A percentile compares a stretch with the other conserved stretches of the same genome.
phyloP scores from a whole-genome alignment of 2,329 filamentous ascomycete genomes.

The Monilinia polystroma region DNA sequence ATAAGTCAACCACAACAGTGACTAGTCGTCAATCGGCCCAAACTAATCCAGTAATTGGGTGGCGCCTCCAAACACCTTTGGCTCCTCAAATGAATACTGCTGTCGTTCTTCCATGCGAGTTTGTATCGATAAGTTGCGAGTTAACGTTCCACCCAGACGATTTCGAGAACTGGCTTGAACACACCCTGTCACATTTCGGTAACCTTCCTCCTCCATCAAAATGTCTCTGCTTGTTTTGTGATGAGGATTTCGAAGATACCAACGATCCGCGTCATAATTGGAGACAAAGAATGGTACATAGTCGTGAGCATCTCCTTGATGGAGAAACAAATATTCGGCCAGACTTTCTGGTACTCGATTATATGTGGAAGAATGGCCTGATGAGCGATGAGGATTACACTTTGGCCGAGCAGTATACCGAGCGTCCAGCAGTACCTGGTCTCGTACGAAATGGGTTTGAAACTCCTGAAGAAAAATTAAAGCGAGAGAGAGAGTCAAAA shows the following conservation, averaged over 20 bases:
- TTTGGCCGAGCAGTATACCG: slow-evolving; percentile 24
- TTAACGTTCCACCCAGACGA: slow-evolving; percentile 44
- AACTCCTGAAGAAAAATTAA: slow-evolving; percentile 25
- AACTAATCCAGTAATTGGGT: background rate
- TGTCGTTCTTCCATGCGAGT: slow-evolving; percentile 35
- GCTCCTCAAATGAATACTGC: slow-evolving; percentile 7
- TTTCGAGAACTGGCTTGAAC: slow-evolving; percentile 47
- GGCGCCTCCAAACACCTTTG: slow-evolving; percentile 15
- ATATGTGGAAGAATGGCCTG: slow-evolving; percentile 39
- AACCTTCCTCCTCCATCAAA: slow-evolving; percentile 37
- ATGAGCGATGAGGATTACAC: slow-evolving; percentile 36
- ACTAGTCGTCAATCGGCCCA: slow-evolving; percentile 8
- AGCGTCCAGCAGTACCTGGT: slow-evolving; percentile 28
- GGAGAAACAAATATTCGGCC: slow-evolving; percentile 34
- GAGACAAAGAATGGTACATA: slow-evolving; percentile 50
- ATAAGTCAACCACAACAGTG: slow-evolving; percentile 5
- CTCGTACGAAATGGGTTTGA: slow-evolving; percentile 23
- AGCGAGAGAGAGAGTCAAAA: slow-evolving; percentile 16
- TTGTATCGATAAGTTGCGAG: slow-evolving; percentile 40
- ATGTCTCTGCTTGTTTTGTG: slow-evolving; percentile 54
- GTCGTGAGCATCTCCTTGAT: slow-evolving; percentile 45
- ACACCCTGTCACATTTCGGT: slow-evolving; percentile 45
- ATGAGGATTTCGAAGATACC: slow-evolving; percentile 31
- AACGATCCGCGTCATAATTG: slow-evolving; percentile 29
- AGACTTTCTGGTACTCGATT: slow-evolving; percentile 46